A percentile compares a stretch with the other conserved stretches of the same genome.
Evolutionary conservation across 2,329 filamentous ascomycete genomes (phyloP).

Genomic region (Pestalotiopsis sp.): DNA sequence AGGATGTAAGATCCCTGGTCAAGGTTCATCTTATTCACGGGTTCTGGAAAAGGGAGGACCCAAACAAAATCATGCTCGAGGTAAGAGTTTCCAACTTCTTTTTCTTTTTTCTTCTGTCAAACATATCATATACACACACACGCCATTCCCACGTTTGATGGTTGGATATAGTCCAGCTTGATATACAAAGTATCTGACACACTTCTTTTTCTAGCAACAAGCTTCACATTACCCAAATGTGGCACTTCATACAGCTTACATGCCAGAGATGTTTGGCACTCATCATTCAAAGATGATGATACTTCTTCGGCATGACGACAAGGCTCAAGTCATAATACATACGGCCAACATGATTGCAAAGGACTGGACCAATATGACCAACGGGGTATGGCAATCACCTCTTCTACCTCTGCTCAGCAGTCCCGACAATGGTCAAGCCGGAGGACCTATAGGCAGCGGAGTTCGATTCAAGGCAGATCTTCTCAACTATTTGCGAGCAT

Average conservation of each 20-base stretch:
- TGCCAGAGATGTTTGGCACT: constrained; percentile 84
- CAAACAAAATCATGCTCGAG: constrained; percentile 56
- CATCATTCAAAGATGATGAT: constrained; percentile 89
- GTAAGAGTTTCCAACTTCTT: constrained; percentile 38
- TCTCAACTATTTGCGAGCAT: constrained; percentile 70
- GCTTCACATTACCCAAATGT: constrained; percentile 67
- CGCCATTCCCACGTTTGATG: no score
- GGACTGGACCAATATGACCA: constrained; percentile 88
- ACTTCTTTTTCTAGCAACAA: constrained; percentile 49
- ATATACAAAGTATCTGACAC: no score
- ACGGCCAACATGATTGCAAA: constrained; percentile 89
- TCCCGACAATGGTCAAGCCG: constrained; percentile 9
- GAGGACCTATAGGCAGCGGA: constrained; percentile 57
- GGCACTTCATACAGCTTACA: constrained; percentile 70
- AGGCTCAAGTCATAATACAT: constrained; percentile 79
- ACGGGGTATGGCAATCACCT: constrained; percentile 80
- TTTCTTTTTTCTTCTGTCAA: no score
- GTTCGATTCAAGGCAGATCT: constrained; percentile 75
- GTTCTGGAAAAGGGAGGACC: constrained; percentile 69
- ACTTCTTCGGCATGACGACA: constrained; percentile 75
- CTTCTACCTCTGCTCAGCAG: constrained; percentile 55
- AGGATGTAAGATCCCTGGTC: constrained; percentile 49
- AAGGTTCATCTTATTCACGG: constrained; percentile 61
- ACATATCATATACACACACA: no score
- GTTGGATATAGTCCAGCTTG: no score